These are phyloP conservation scores for Euphorbia corollata DNA, from an alignment of 441 rosid species.

Conservation along the genomic window DNA sequence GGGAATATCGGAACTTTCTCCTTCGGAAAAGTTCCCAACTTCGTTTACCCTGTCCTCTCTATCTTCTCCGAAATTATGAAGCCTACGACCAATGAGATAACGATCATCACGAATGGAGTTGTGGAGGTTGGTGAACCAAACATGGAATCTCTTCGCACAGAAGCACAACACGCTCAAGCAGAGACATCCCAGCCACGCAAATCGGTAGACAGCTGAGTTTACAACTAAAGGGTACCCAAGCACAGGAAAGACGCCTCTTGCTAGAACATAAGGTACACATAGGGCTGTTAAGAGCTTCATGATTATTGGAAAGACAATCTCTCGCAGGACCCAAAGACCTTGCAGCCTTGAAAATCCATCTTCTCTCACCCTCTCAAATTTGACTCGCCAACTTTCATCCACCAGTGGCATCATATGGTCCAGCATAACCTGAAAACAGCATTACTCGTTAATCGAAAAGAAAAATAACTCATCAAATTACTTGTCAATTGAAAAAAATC, in stretches of 20 bases:
- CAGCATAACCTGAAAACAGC: conserved; percentile 65
- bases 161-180: conserved; percentile 56
- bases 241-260: conserved; percentile 86
- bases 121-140: conserved; percentile 96
- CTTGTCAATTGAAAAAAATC: too few relatives aligned
- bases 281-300: conserved; percentile 90
- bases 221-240: conserved; percentile 81
- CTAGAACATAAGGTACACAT: conserved; percentile 80
- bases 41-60: conserved; percentile 23
- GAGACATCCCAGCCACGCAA: conserved; percentile 92
- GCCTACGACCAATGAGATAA: conserved; percentile 82
- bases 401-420: conserved; percentile 95
- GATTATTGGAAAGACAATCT: conserved; percentile 79
- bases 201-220: conserved; percentile 87
- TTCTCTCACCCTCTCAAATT: conserved; percentile 86
- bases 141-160: conserved; percentile 80
- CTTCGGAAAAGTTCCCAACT: conserved; percentile 23
- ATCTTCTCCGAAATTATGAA: conserved; percentile 72
- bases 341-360: conserved; percentile 91
- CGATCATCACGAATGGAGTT: conserved; percentile 92
- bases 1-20: conserved; percentile 13
- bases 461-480: background rate
- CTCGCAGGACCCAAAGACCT: conserved; percentile 84
- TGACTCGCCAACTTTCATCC: conserved; percentile 78
- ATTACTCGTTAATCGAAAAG: background rate